Percentiles rank a stretch among this genome's conserved stretches.
Evolutionary conservation across 164 flowering plant species (phyloP).

Genomic region (Tetrastigma voinierianum): DNA sequence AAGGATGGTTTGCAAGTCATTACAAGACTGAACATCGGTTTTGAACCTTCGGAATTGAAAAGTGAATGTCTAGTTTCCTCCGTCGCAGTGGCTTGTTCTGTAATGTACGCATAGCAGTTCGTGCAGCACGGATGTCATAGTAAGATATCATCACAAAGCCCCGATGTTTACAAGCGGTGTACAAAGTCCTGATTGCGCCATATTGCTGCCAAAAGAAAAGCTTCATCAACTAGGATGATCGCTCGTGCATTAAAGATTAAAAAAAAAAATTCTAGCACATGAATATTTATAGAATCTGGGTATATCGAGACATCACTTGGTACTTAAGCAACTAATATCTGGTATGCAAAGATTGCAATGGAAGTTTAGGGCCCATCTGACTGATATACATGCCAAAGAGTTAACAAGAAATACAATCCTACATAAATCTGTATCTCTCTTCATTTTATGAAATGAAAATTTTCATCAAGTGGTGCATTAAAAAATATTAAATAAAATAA

Average conservation of each 20-base stretch:
- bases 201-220: slow-evolving; percentile 64
- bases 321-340: background rate
- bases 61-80: slow-evolving; percentile 98
- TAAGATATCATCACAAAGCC: slow-evolving; percentile 99
- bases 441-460: background rate
- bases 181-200: slow-evolving; percentile 92
- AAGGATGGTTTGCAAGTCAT: background rate
- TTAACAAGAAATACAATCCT: background rate
- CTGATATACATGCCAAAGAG: background rate
- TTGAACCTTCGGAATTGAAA: slow-evolving; percentile 94
- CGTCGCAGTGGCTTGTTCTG: slow-evolving; percentile 91
- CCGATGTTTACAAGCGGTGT: slow-evolving; percentile 96
- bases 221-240: background rate
- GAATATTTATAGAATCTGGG: too few relatives aligned
- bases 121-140: slow-evolving; percentile 95
- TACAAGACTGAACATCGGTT: background rate
- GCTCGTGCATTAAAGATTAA: background rate
- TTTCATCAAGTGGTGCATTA: too few relatives aligned
- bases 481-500: too few relatives aligned
- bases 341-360: background rate
- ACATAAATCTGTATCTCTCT: background rate
- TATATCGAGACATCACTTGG: background rate
- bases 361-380: background rate
- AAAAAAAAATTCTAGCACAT: background rate
- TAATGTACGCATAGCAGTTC: slow-evolving; percentile 94